Base-by-base conservation (phyloP, 2,329 filamentous ascomycete species). In the Tolypocladium album region DNA sequence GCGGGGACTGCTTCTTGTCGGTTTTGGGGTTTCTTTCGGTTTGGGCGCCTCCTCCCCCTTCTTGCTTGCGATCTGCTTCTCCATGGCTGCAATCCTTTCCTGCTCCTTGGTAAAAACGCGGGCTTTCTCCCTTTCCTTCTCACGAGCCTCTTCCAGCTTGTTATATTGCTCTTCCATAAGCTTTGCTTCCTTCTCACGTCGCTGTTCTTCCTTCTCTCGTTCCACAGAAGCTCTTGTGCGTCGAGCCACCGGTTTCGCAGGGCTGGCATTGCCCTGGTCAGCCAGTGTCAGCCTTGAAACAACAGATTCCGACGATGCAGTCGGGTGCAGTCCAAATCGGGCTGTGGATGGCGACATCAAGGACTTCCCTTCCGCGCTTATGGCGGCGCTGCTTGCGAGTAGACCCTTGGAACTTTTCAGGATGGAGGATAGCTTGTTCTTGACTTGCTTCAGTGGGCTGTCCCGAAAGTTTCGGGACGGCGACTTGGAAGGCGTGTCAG, bases 391-490 rank as follows among this genome's bases (percentile, higher is more conserved):
- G 65, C 89, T 95, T 22, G 88, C 90, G 63, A 97, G 87, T 56
- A 97, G 83, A 17, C 88, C 90, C 72, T 89, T 93, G 4, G 92
- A 94, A 59, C 88, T 89, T 74, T 92, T 92, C 67, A 97, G 79
- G 61, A 96, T 92, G 12, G 92, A 96, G 55, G 93, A 95, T 56
- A 97, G 79, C 71, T 92, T 95, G 69, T 89, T 90, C 76, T 96
- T 97, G 36, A 94, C 92, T 58, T 94, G 91, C 73, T 92, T 96
- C 61, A 97, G 74, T 6, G 91, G 91, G 61, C 88, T 93, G 65
- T 95, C 92, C 9, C 81, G 79, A 66, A 83, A 78, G 56, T 71
- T 76, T 59, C 83, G 76, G 6, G 81, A 78, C 0, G 83, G 82
- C 1, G 84, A 86, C 65, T 84, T 85, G 3, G 76, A 71, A 64